Conservation (phyloP, 331 rosid genomes). For the Stylosanthes scabra region DNA sequence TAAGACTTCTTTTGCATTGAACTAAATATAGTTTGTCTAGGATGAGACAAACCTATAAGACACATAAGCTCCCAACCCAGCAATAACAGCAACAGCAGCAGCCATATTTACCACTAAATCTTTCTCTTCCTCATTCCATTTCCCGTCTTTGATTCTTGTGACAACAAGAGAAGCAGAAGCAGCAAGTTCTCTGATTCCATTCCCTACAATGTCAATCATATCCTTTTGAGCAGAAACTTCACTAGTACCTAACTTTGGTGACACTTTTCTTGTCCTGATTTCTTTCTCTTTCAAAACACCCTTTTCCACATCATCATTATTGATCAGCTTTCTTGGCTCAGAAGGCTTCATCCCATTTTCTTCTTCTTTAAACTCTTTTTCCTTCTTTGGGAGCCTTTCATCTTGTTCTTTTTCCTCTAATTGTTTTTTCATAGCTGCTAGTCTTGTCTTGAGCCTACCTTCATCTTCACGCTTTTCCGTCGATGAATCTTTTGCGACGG, state of each 20-base stretch:
- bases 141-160: slow-evolving; percentile 32
- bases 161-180: slow-evolving; percentile 32
- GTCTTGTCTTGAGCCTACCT: background rate
- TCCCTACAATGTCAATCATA: slow-evolving; percentile 4
- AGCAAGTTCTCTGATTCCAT: slow-evolving; percentile 36
- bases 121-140: slow-evolving; percentile 44
- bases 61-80: slow-evolving; percentile 46
- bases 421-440: background rate
- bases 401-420: slow-evolving; percentile 23
- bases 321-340: slow-evolving; percentile 33
- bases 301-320: slow-evolving; percentile 29
- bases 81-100: slow-evolving; percentile 52
- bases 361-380: slow-evolving; percentile 30
- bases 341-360: slow-evolving; percentile 32
- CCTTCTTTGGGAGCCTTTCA: slow-evolving; percentile 23
- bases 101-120: slow-evolving; percentile 41
- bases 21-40: slow-evolving; percentile 11
- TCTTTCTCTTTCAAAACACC: slow-evolving; percentile 25
- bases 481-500: background rate
- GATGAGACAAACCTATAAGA: slow-evolving; percentile 38
- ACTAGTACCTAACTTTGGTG: slow-evolving; percentile 2
- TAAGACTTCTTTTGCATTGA: too few relatives aligned
- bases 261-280: slow-evolving; percentile 16
- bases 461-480: slow-evolving; percentile 20
- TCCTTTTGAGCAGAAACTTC: slow-evolving; percentile 14